Evolutionary conservation across 208 protist genomes (phyloP), one percentile per base, ranked within the genome.

Genomic region (Leishmania aethiopica): DNA sequence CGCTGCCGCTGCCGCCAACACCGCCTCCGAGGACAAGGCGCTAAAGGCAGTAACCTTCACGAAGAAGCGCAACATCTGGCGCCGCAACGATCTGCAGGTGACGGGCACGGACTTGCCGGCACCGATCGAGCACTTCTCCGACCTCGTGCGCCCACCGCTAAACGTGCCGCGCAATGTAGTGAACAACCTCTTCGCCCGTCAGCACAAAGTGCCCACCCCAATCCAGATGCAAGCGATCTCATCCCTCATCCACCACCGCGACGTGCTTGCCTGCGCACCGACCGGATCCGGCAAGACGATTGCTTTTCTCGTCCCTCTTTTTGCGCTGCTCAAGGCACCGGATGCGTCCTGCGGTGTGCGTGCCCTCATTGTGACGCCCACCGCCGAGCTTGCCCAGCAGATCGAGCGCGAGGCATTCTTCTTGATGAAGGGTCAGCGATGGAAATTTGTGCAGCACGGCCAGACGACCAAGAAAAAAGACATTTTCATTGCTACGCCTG

Each of bases 211-310:
- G 40, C 99, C 98, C 28, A 99, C 99, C 22, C 95, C 98, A 15
- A 98, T 99, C 82, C 99, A 99, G 92, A 99, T 98, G 95, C 97
- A 99, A 88, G 90, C 97, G 17, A 99, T 99, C 59, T 97, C 99
- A 8, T 88, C 89, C 40, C 84, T 99, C 11, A 92, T 99, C 40
- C 86, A 94, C 69, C 82, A 89, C 32, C 85, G 97, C 37, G 97
- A 99, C 60, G 88, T 99, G 2, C 80, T 99, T 22, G 93, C 94
- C 8, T 97, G 93, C 75, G 94, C 94, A 6, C 95, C 94, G n/a
- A 98, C 96, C 22, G 95, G 94, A 37, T 99, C 96, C 5, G 98
- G 98, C 76, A 99, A 99, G 82, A 99, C 99, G 32, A 90, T 98
- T 40, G 93, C 96, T 32, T 99, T 99, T 74, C 84, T 98, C 37